These are phyloP conservation scores for Acanthamoeba castellanii DNA, from an alignment of 208 protist species.

Conservation along the genomic window DNA sequence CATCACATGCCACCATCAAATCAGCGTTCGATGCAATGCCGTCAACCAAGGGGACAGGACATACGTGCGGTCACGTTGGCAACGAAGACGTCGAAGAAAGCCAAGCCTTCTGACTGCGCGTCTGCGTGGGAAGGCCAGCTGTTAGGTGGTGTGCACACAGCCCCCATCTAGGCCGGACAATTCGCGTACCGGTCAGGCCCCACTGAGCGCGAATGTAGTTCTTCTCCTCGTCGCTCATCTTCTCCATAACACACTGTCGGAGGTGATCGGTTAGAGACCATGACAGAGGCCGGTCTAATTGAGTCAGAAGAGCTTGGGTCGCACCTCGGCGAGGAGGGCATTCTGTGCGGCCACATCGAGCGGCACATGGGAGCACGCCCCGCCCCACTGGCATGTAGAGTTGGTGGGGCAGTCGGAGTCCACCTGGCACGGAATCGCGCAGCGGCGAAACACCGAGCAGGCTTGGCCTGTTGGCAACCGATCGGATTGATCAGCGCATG, in stretches of 20 bases:
- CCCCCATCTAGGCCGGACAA: neutral
- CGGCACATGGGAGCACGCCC: neutral
- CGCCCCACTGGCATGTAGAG: neutral
- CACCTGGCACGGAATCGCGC: neutral
- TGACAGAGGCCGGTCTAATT: neutral
- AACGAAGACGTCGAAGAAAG: constrained; percentile 23
- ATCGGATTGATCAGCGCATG: neutral
- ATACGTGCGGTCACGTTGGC: constrained; percentile 17
- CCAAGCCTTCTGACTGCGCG: neutral
- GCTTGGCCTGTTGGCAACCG: neutral
- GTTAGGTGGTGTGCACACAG: neutral
- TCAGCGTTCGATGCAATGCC: neutral
- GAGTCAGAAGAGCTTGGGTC: too few relatives aligned
- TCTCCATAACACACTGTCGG: neutral
- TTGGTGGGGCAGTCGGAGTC: constrained; percentile 30
- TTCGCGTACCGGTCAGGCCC: neutral
- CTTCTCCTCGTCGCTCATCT: neutral
- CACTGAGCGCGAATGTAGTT: constrained; percentile 46
- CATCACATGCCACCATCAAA: neutral
- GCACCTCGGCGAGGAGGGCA: neutral
- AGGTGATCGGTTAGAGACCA: neutral
- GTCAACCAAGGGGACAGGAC: neutral
- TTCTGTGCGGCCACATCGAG: neutral
- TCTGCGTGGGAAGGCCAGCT: neutral
- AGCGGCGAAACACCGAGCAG: constrained; percentile 23